These are phyloP conservation scores for Ramaria sp. DNA, from an alignment of 768 basidiomycete species.

Conservation along the genomic window DNA sequence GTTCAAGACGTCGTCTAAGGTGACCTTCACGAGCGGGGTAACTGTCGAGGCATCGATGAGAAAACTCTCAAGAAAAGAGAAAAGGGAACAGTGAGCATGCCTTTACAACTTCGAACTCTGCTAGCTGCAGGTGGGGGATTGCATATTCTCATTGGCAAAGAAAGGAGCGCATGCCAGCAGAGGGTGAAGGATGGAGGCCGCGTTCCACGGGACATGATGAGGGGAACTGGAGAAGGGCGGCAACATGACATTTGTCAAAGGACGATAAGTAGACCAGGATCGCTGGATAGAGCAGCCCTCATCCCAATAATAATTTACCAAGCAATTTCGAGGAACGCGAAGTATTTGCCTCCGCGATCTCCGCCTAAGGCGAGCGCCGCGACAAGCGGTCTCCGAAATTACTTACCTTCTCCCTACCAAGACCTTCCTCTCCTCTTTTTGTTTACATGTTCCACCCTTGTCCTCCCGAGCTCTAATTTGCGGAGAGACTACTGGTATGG, in stretches of 20 bases:
- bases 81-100: slow-evolving; percentile 20
- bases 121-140: slow-evolving; percentile 59
- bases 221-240: neutral
- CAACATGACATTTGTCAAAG: neutral
- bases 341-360: neutral
- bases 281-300: too few relatives aligned
- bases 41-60: slow-evolving; percentile 26
- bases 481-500: too few relatives aligned
- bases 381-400: neutral
- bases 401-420: too few relatives aligned
- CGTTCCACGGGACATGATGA: neutral
- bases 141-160: slow-evolving; percentile 44
- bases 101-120: slow-evolving; percentile 57
- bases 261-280: neutral
- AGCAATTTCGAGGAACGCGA: neutral
- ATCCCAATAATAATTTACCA: too few relatives aligned
- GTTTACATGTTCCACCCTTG: too few relatives aligned
- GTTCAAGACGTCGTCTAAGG: slow-evolving; percentile 65
- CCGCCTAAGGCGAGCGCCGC: neutral
- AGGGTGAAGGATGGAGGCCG: slow-evolving; percentile 14
- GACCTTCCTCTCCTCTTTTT: too few relatives aligned
- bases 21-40: slow-evolving; percentile 56
- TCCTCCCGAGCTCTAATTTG: too few relatives aligned
- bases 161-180: slow-evolving; percentile 23
- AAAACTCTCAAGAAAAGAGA: neutral